Evolutionary conservation across 768 basidiomycete species (phyloP), one percentile per base, ranked within the genome.

Genomic region (Lepiota venenata): DNA sequence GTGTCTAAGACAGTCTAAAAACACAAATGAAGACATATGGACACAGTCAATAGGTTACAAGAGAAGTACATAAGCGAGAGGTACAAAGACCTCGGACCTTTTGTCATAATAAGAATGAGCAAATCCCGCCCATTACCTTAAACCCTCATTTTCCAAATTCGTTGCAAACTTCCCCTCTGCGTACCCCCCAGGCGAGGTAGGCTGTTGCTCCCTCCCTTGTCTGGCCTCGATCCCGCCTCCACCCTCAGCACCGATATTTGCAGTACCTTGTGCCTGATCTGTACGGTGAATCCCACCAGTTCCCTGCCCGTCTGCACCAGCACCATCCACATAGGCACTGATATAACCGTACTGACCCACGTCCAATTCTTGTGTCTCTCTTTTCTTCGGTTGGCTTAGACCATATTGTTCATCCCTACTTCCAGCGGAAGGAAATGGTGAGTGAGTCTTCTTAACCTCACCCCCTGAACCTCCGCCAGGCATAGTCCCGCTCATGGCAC

Each of bases 261-360:
- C 55, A 41, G 27, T 25, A 40, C 43, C 54, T 40, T 39, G 44
- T 20, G 45, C 53, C 45, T 47, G 58, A 15, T 52, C 61, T 15
- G 49, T 35, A 3, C 43, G 56, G 50, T 49, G 55, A 12, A 50
- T 57, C 25, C 47, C 56, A 14, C 60, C 60, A 1, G 37, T 49
- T 11, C 56, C 43, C 16, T 47, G 40, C 8, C 63, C 63, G 52
- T 63, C 65, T 10, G 47, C 55, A 14, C 58, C 58, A 21, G 63
- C 62, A 16, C 50, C 56, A 45, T 71, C 64, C 61, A 65, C 69
- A 66, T 88, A 86, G 22, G 80, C 83, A 43, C 74, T 73, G 44
- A 83, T 73, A 56, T 85, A 83, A 63, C 85, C 84, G 59, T 79
- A 83, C 12, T 73, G 69, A 2, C 78, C 78, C 5, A 81, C 79